Evolutionary conservation across 225 moss, liverwort and hornwort genomes (phyloP).

Genomic region (Anthoceros angustus): DNA sequence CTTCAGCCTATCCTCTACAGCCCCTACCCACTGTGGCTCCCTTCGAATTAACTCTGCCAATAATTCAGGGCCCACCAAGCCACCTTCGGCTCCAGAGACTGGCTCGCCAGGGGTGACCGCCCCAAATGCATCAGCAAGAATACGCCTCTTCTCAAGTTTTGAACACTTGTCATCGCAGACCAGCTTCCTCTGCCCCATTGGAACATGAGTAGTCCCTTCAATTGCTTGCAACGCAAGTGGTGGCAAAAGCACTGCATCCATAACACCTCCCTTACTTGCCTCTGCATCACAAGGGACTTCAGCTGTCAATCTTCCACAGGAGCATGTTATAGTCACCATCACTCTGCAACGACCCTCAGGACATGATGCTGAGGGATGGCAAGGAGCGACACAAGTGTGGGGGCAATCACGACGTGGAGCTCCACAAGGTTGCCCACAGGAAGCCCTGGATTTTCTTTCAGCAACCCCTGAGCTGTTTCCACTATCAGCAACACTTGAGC

Average conservation of each 20-base stretch:
- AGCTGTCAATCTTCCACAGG: conserved; percentile 65
- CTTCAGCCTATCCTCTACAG: conserved; percentile 77
- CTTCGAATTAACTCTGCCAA: conserved; percentile 58
- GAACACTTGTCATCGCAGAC: conserved; percentile 80
- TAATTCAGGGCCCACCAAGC: conserved; percentile 55
- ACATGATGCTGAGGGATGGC: conserved; percentile 64
- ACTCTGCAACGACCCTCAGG: conserved; percentile 78
- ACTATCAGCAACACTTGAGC: conserved; percentile 6
- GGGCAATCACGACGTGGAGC: conserved; percentile 88
- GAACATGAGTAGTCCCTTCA: conserved; percentile 42
- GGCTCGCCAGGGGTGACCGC: conserved; percentile 53
- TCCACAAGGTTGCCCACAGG: conserved; percentile 75
- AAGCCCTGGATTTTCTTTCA: conserved; percentile 16
- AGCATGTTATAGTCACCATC: conserved; percentile 54
- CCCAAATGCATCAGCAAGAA: conserved; percentile 91
- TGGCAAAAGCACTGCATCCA: conserved; percentile 44
- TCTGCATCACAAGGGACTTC: conserved; percentile 87
- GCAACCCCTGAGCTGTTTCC: conserved; percentile 15
- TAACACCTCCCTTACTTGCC: conserved; percentile 25
- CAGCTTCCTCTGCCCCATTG: conserved; percentile 69
- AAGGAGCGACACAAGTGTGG: conserved; percentile 61
- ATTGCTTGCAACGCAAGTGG: conserved; percentile 63
- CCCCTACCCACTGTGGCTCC: conserved; percentile 83
- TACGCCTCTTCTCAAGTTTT: conserved; percentile 69
- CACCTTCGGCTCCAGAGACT: conserved; percentile 38